Conservation (phyloP, 352 stramenopile genomes). For the Pythium grandisporangium region DNA sequence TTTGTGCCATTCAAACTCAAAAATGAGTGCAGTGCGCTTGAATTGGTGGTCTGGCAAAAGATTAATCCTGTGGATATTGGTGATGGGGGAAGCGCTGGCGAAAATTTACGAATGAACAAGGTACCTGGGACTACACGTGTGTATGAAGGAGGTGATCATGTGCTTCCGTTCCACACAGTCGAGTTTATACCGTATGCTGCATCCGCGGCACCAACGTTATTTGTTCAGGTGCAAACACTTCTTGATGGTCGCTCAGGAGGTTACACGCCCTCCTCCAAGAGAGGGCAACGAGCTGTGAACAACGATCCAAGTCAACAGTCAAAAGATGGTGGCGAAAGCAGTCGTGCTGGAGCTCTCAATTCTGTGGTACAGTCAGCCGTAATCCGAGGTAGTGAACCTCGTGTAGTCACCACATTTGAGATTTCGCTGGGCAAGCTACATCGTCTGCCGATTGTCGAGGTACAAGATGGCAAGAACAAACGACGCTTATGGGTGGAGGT, state of each 20-base stretch:
- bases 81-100: no score
- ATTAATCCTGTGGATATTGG: constrained; percentile 40
- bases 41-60: constrained; percentile 77
- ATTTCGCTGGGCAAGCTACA: constrained; percentile 76
- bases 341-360: no score
- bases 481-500: constrained; percentile 74
- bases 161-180: constrained; percentile 72
- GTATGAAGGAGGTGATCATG: constrained; percentile 57
- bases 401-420: constrained; percentile 66
- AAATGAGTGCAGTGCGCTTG: constrained; percentile 74
- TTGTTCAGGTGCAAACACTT: constrained; percentile 68
- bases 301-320: no score
- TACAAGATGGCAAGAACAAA: constrained; percentile 49
- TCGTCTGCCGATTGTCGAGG: constrained; percentile 66
- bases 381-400: constrained; percentile 2
- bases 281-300: constrained; percentile 18
- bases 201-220: constrained; percentile 46
- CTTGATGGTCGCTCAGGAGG: no score
- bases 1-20: constrained; percentile 78
- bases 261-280: constrained; percentile 22
- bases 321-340: no score
- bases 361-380: background rate
- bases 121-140: constrained; percentile 11
- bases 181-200: constrained; percentile 75
- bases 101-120: no score